Base-by-base conservation (phyloP, 1,284 basidiomycete species). In the Puccinia triticina region DNA sequence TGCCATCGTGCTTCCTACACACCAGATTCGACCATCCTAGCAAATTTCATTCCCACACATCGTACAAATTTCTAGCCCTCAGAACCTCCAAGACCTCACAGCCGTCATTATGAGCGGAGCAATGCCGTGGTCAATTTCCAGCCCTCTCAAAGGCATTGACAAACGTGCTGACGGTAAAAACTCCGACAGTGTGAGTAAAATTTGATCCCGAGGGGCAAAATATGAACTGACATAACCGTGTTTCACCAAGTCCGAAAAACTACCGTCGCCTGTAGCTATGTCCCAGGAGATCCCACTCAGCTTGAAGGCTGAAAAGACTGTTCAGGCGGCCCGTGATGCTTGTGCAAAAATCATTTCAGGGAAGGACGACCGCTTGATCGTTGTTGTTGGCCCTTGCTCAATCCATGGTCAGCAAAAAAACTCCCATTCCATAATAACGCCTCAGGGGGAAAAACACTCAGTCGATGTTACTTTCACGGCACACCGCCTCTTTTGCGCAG, bases 221-320 rank as follows among this genome's bases (percentile, higher is more conserved):
- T 14, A 14, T 61, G 16, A 11, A 7, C 59, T 61, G 32, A 61
- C 29, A 34, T 8, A 61, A 34, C 73, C 29, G 34, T 75, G 14
- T n/a, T 29, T 59, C 57, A 14, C 46, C 4, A 18, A 79, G 77
- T 96, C 96, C 87, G 95, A 97, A 86, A 95, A 95, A 12, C 91
- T 98, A 59, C 92, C 96, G 84, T 93, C 95, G 85, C 95, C 95
- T 26, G 93, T 93, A 0, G 90, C 97, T 77, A 91, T 98, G 73
- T 90, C 93, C 83, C 92, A 95, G 84, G 94, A 97, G 85, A 90
- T 96, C 78, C 90, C 90, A 5, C 90, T 92, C 10, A 88, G 91
- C 23, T 83, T 87, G 67, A 84, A 86, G 1, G 87, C 88, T 1
- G 85, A 86, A 84, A 87, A 90, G 85, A 94, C 92, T 34, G 93